Evolutionary conservation across 2,329 filamentous ascomycete species (phyloP).

Genomic region (Alternaria dauci): DNA sequence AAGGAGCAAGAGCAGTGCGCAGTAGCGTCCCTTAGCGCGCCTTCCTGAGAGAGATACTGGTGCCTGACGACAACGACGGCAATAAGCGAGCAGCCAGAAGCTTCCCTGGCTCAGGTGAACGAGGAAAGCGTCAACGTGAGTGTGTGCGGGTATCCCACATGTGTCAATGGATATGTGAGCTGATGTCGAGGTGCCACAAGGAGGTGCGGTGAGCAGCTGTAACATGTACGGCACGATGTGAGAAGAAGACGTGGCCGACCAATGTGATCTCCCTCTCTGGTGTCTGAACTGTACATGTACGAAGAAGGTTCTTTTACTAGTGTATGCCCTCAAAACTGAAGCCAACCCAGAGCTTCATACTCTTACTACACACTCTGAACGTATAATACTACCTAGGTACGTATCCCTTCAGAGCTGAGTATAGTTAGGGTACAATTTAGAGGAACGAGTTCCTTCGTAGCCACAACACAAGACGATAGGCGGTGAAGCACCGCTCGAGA

Average conservation of each 20-base stretch:
- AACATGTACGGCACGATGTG: neutral
- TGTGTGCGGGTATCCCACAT: neutral
- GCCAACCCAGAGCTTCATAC: too few relatives aligned
- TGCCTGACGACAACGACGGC: conserved; percentile 6
- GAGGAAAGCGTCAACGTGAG: conserved; percentile 13
- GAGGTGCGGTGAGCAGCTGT: neutral
- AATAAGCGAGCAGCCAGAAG: conserved; percentile 7
- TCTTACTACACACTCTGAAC: too few relatives aligned
- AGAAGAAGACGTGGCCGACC: neutral
- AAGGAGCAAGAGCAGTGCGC: conserved; percentile 15
- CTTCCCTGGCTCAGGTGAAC: conserved; percentile 4
- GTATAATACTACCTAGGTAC: too few relatives aligned
- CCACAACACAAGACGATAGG: neutral
- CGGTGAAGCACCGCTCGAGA: neutral
- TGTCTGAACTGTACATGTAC: neutral
- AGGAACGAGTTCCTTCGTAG: too few relatives aligned
- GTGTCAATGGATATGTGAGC: neutral
- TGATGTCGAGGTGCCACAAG: neutral
- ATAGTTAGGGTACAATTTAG: too few relatives aligned
- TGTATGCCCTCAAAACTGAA: too few relatives aligned
- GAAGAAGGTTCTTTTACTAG: too few relatives aligned
- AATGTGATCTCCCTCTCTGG: neutral
- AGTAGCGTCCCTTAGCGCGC: conserved; percentile 12
- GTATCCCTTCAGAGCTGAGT: too few relatives aligned
- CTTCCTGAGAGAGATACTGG: conserved; percentile 3